Evolutionary conservation across 495 filamentous ascomycete species (phyloP), one percentile per base, ranked within the genome.

Genomic region (Bombardia bombarda): DNA sequence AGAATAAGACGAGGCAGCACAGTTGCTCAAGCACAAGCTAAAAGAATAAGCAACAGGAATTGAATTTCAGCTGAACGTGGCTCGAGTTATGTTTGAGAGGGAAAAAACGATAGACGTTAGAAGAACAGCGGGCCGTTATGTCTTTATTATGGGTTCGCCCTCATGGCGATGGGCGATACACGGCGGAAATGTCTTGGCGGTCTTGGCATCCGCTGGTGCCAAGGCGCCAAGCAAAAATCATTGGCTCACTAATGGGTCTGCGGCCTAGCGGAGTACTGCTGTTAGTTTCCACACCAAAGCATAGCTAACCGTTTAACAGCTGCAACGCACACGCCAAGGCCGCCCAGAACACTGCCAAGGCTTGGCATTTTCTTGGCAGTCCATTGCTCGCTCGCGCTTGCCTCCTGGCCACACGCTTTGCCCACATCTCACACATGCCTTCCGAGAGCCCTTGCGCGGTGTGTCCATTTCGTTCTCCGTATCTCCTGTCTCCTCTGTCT

Each of bases 111-210:
- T 43, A 16, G 30, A 36, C 41, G 52, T 46, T 36, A 36, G 57
- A 55, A 47, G 43, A 65, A 58, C 62, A 54, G 60, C 56, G 62
- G 55, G 58, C 57, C 58, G 49, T 62, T 58, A 57, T 62, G 55
- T 68, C 62, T 66, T 69, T 68, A 67, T 67, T 67, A 60, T 61
- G 61, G 52, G 42, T 51, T 62, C 56, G 41, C 52, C 53, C 52
- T 45, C 65, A 62, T 67, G 60, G 63, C 65, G 51, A 58, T 66
- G 59, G 60, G 63, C 65, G 51, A 58, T 66, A 60, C 56, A 57
- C 66, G 63, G 67, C 64, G 56, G 61, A 64, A 65, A 63, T n/a
- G 56, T 53, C 65, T 68, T 70, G 67, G 65, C 65, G 56, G 20
- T 32, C 62, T 65, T 70, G 67, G 67, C 64, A 55, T 53, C 62